These are phyloP conservation scores for Asterophora lycoperdoides DNA, from an alignment of 768 basidiomycete genomes.

Conservation along the genomic window DNA sequence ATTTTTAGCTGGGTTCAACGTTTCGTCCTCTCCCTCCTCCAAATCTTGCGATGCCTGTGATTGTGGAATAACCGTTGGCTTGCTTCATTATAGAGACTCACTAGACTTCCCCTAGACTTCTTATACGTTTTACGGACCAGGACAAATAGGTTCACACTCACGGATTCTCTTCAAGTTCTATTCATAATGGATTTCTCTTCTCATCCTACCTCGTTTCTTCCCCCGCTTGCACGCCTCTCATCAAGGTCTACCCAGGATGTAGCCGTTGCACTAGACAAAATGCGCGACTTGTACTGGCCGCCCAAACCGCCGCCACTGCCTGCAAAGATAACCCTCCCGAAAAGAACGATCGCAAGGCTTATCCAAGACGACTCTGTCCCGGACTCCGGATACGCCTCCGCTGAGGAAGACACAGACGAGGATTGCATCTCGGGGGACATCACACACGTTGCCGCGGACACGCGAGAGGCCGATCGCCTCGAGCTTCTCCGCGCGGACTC, in stretches of 20 bases:
- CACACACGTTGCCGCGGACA: conserved; percentile 8
- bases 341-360: conserved; percentile 23
- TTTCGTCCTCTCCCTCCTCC: background rate
- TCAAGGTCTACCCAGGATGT: conserved; percentile 33
- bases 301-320: conserved; percentile 24
- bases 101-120: background rate
- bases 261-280: conserved; percentile 35
- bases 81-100: conserved; percentile 17
- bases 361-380: conserved; percentile 44
- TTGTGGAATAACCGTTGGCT: conserved; percentile 49
- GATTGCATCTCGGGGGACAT: conserved; percentile 19
- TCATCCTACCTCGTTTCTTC: conserved; percentile 43
- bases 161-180: conserved; percentile 12
- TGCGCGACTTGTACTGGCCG: conserved; percentile 53
- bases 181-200: conserved; percentile 15
- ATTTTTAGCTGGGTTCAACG: conserved; percentile 5
- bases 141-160: conserved; percentile 6
- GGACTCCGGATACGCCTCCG: conserved; percentile 79
- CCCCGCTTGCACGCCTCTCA: conserved; percentile 44
- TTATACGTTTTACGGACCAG: background rate
- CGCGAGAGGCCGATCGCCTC: conserved; percentile 23
- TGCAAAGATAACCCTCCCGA: conserved; percentile 25
- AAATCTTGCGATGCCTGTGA: conserved; percentile 40
- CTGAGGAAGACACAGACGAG: conserved; percentile 53
- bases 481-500: conserved; percentile 55